These are phyloP conservation scores for Phyllosticta ampelicida DNA, from an alignment of 2,329 filamentous ascomycete genomes.

Conservation along the genomic window DNA sequence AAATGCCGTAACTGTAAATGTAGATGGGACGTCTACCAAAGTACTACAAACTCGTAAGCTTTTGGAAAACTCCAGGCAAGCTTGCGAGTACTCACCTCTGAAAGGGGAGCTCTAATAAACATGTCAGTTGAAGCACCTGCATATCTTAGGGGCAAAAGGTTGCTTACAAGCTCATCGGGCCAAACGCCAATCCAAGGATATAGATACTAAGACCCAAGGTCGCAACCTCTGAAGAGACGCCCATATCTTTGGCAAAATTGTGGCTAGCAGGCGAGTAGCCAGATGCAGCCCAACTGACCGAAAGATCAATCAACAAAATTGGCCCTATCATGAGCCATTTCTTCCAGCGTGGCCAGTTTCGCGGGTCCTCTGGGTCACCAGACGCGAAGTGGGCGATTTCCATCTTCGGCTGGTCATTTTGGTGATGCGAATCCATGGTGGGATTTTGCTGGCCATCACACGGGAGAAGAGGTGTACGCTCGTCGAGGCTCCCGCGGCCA, in stretches of 20 bases:
- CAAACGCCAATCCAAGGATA: conserved; percentile 36
- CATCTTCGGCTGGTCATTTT: neutral
- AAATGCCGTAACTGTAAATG: conserved; percentile 32
- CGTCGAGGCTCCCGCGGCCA: neutral
- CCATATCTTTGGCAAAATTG: conserved; percentile 34
- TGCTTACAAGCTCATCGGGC: conserved; percentile 23
- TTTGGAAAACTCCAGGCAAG: neutral
- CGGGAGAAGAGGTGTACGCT: neutral
- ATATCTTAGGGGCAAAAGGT: conserved; percentile 18
- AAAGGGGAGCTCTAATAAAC: conserved; percentile 19
- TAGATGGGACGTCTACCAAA: conserved; percentile 36
- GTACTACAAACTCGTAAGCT: conserved; percentile 18
- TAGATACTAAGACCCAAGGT: conserved; percentile 38
- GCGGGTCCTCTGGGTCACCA: conserved; percentile 21
- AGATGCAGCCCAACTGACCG: conserved; percentile 35
- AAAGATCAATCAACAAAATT: conserved; percentile 27
- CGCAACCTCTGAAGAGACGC: conserved; percentile 30
- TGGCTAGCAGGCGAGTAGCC: conserved; percentile 35
- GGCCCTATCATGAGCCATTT: conserved; percentile 28
- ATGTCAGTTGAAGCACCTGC: conserved; percentile 2
- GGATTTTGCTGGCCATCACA: neutral
- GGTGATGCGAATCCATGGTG: neutral
- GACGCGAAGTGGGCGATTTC: conserved; percentile 19
- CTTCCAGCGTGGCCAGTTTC: conserved; percentile 23
- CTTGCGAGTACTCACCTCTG: conserved; percentile 15